Base-by-base conservation (phyloP, 106 monocot genomes). In the Iris macrosiphon region DNA sequence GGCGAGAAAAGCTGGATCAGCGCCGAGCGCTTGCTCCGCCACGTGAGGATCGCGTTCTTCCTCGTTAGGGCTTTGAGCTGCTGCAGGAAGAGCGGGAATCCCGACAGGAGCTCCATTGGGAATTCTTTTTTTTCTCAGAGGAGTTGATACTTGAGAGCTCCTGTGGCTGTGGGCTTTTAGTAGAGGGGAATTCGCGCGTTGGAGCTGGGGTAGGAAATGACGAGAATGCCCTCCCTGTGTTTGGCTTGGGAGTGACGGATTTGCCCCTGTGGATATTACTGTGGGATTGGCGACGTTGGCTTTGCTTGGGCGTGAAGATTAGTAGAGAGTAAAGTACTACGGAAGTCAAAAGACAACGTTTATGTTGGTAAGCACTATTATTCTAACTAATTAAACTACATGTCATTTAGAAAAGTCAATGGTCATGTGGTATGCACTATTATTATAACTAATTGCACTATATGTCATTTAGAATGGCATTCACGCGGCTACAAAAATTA, bases 171-270 rank as follows among this genome's bases (percentile, higher is more conserved):
- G 30, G 90, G 68, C 61, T 74, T 70, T 45, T 85, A 77, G 72
- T 85, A 81, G 81, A 74, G 75, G 69, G 85, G 85, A 72, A 90
- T 81, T 67, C 85, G 81, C 57, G 85, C 78, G 64, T 85, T 74
- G 85, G 81, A 90, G 81, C 85, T 74, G 29, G 85, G 54, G 11
- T 84, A 85, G 24, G 85, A 85, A 72, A 90, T 66, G 47, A 85
- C 72, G 75, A 81, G 78, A 23, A 90, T 57, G 23, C 62, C 32
- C 11, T 84, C 65, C 7, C 81, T 81, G 3, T 68, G 59, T 63
- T 75, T 74, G 68, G n/a, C n/a, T n/a, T n/a, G n/a, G n/a, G n/a
- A n/a, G n/a, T n/a, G n/a, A n/a, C n/a, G n/a, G n/a, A n/a, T n/a
- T n/a, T n/a, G n/a, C n/a, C n/a, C n/a, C n/a, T n/a, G n/a, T n/a